A percentile compares a stretch with the other conserved stretches of the same genome.
Evolutionary conservation across 345 rosid genomes (phyloP).

Genomic region (Hirschfeldia incana): DNA sequence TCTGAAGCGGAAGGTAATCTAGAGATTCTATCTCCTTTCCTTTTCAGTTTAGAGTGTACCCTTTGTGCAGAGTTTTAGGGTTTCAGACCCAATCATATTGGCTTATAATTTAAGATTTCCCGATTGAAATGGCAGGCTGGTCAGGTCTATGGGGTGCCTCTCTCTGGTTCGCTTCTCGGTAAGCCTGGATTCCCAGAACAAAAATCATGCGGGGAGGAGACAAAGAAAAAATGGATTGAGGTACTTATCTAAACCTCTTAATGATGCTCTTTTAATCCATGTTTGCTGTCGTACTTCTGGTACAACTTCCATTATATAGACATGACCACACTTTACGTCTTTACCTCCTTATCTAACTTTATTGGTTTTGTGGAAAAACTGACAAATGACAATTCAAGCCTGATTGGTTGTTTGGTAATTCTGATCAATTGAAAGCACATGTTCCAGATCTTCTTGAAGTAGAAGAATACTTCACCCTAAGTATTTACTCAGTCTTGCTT

Average conservation of each 20-base stretch:
- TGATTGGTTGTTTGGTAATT: slow-evolving; percentile 3
- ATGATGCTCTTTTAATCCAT: background rate
- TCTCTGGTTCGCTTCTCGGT: slow-evolving; percentile 72
- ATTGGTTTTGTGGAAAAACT: slow-evolving; percentile 5
- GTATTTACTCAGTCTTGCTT: slow-evolving; percentile 23
- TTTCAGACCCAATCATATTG: background rate
- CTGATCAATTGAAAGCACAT: slow-evolving; percentile 6
- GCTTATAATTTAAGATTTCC: background rate
- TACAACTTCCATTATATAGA: background rate
- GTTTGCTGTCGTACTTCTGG: slow-evolving; percentile 11
- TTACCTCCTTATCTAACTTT: background rate
- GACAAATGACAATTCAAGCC: background rate
- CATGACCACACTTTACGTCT: background rate
- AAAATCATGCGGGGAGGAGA: slow-evolving; percentile 74
- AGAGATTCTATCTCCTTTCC: slow-evolving; percentile 24
- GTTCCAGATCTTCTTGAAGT: background rate
- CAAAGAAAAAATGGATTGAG: slow-evolving; percentile 95
- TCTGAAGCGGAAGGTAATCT: slow-evolving; percentile 87
- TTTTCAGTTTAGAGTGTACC: slow-evolving; percentile 4
- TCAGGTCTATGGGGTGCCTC: slow-evolving; percentile 96
- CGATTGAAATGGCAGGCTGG: slow-evolving; percentile 72
- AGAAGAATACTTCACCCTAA: background rate
- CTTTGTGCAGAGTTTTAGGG: background rate
- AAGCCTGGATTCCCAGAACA: slow-evolving; percentile 93
- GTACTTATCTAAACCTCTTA: slow-evolving; percentile 40